These are phyloP conservation scores for Cercospora beticola DNA, from an alignment of 2,329 filamentous ascomycete genomes.

Conservation along the genomic window DNA sequence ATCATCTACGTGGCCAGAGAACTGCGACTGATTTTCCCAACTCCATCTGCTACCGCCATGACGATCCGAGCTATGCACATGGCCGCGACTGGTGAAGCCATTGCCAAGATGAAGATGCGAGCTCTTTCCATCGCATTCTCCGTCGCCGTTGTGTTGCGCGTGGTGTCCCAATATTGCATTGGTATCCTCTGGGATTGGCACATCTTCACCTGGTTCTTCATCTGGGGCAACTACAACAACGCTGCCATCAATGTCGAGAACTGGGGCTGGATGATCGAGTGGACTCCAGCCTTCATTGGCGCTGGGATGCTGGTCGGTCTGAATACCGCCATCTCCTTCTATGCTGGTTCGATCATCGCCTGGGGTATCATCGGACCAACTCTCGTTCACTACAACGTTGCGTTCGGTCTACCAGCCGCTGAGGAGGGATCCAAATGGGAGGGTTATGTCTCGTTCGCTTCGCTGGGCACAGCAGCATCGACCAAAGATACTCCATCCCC, in stretches of 20 bases:
- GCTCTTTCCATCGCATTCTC: conserved; percentile 55
- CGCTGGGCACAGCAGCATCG: conserved; percentile 38
- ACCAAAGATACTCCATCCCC: conserved; percentile 49
- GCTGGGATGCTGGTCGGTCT: conserved; percentile 58
- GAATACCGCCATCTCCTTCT: conserved; percentile 60
- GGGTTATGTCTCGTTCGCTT: conserved; percentile 43
- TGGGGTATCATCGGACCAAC: conserved; percentile 59
- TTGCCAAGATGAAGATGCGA: conserved; percentile 59
- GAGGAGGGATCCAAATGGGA: conserved; percentile 45
- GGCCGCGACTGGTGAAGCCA: conserved; percentile 51
- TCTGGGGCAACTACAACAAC: conserved; percentile 56
- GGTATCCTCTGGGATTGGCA: conserved; percentile 56
- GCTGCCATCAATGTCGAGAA: conserved; percentile 55
- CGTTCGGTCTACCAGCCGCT: conserved; percentile 44
- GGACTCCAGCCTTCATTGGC: conserved; percentile 62
- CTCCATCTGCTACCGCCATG: conserved; percentile 60
- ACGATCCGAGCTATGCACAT: conserved; percentile 65
- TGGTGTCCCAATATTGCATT: conserved; percentile 59
- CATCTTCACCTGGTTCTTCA: conserved; percentile 52
- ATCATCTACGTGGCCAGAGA: conserved; percentile 64
- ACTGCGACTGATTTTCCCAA: conserved; percentile 60
- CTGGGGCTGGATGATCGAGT: conserved; percentile 63
- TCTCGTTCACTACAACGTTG: conserved; percentile 54
- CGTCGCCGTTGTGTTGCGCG: conserved; percentile 53
- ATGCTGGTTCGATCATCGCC: conserved; percentile 55